Percentiles rank a stretch among this genome's conserved stretches.
Evolutionary conservation across 75 land plant species (phyloP).

Genomic region (Cryptomeria japonica): DNA sequence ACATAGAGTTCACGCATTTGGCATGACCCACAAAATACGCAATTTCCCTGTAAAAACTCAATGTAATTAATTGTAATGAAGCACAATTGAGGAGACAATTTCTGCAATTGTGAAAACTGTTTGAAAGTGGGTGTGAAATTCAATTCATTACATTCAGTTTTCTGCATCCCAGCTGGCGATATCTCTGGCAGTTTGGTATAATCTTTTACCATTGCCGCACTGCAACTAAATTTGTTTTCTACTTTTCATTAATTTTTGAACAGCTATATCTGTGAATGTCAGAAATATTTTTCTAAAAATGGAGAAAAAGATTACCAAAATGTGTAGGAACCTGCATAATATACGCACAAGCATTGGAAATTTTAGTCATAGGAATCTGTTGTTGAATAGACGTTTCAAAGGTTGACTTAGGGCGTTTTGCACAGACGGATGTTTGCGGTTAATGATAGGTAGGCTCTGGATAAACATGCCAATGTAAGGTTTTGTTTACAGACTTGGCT

Average conservation of each 20-base stretch:
- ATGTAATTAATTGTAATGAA: too few relatives aligned
- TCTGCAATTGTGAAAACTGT: neutral
- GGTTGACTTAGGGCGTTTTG: neutral
- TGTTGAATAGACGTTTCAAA: neutral
- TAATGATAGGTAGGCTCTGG: neutral
- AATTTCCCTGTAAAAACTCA: too few relatives aligned
- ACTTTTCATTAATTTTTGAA: too few relatives aligned
- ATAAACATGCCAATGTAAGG: neutral
- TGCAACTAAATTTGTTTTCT: too few relatives aligned
- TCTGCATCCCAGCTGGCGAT: neutral
- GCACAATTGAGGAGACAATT: neutral
- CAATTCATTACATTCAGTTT: neutral
- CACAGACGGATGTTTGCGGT: neutral
- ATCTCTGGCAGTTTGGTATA: neutral
- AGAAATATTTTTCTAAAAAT: neutral
- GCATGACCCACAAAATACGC: too few relatives aligned
- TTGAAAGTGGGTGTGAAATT: neutral
- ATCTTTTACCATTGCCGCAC: neutral
- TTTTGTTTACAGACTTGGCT: neutral
- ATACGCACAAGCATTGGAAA: neutral
- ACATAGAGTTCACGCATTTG: too few relatives aligned
- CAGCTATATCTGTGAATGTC: neutral
- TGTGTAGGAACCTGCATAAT: neutral
- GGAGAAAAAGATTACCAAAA: neutral
- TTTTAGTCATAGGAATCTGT: neutral